A percentile compares a stretch with the other conserved stretches of the same genome.
Conservation (phyloP, 768 basidiomycete genomes). For the Trametes sanguinea region DNA sequence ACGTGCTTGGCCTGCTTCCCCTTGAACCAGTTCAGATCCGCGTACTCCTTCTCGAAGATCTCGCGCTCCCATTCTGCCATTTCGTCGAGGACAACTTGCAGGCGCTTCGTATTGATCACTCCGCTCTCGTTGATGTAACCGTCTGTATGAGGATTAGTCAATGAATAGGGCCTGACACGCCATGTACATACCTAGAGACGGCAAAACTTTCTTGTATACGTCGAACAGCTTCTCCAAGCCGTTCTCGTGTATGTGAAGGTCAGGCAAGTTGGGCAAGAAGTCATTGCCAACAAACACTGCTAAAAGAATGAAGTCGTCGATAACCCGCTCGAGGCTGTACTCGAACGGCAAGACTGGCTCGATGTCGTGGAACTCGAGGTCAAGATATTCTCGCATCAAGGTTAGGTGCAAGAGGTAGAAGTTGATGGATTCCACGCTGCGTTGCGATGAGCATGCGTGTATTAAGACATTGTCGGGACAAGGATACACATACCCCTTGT, state of each 20-base stretch:
- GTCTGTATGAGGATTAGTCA: slow-evolving; percentile 45
- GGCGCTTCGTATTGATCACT: slow-evolving; percentile 70
- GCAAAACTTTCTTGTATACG: slow-evolving; percentile 91
- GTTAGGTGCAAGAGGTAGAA: slow-evolving; percentile 96
- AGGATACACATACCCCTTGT: slow-evolving; percentile 43
- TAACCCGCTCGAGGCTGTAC: slow-evolving; percentile 90
- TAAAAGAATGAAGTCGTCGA: slow-evolving; percentile 97
- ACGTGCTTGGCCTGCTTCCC: slow-evolving; percentile 83
- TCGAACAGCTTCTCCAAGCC: slow-evolving; percentile 91
- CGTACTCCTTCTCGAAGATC: slow-evolving; percentile 88
- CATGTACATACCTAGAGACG: slow-evolving; percentile 57
- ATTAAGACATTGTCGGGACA: background rate
- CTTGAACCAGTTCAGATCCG: slow-evolving; percentile 91
- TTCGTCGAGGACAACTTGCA: slow-evolving; percentile 88
- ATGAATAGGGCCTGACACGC: background rate
- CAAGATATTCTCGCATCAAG: slow-evolving; percentile 94
- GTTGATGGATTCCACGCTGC: slow-evolving; percentile 72
- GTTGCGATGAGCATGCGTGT: background rate
- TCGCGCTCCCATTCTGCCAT: slow-evolving; percentile 88
- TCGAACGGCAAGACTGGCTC: slow-evolving; percentile 67
- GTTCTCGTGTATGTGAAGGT: slow-evolving; percentile 97
- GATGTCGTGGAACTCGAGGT: slow-evolving; percentile 88
- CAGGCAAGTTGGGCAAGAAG: slow-evolving; percentile 94
- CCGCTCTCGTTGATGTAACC: slow-evolving; percentile 95
- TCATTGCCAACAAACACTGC: slow-evolving; percentile 98